phyloP scores from a whole-genome alignment of 176 grass and related monocot species.

The Alopecurus myosuroides region DNA sequence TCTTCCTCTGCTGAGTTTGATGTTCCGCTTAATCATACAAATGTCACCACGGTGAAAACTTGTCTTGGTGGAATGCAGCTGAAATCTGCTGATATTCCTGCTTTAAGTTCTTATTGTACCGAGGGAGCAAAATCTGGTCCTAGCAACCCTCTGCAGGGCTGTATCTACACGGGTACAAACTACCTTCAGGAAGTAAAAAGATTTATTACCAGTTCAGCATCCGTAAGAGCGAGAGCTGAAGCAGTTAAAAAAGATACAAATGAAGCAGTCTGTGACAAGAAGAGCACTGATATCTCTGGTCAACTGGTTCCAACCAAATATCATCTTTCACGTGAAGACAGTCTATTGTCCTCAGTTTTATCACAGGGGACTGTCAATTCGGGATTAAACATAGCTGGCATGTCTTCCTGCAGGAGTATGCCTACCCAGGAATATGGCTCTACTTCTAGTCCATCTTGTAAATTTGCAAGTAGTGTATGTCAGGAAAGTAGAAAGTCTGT shows the following conservation, averaged over 20 bases:
- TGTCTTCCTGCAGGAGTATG: constrained; percentile 22
- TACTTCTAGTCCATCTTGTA: constrained; percentile 15
- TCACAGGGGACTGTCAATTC: constrained; percentile 5
- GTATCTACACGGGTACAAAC: constrained; percentile 8
- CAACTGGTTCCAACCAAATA: neutral
- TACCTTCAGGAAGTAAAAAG: constrained; percentile 12
- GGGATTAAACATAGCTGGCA: neutral
- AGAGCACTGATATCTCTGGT: constrained; percentile 11
- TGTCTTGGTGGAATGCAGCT: constrained; percentile 24
- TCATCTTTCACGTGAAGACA: constrained; percentile 25
- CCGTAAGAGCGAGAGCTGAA: constrained; percentile 34
- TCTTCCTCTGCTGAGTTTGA: neutral
- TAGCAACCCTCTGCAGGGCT: constrained; percentile 12
- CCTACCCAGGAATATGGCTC: constrained; percentile 23
- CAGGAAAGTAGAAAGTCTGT: constrained; percentile 20
- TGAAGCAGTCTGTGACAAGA: constrained; percentile 6
- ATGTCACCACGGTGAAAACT: constrained; percentile 6
- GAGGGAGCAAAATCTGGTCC: constrained; percentile 20
- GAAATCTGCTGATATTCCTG: neutral
- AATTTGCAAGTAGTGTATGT: constrained; percentile 17
- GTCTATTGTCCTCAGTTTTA: constrained; percentile 21
- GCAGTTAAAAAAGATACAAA: constrained; percentile 7
- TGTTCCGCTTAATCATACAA: constrained; percentile 1
- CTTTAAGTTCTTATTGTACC: constrained; percentile 27
- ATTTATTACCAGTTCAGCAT: neutral